Conservation (phyloP, 106 monocot genomes). For the Allium cepa region DNA sequence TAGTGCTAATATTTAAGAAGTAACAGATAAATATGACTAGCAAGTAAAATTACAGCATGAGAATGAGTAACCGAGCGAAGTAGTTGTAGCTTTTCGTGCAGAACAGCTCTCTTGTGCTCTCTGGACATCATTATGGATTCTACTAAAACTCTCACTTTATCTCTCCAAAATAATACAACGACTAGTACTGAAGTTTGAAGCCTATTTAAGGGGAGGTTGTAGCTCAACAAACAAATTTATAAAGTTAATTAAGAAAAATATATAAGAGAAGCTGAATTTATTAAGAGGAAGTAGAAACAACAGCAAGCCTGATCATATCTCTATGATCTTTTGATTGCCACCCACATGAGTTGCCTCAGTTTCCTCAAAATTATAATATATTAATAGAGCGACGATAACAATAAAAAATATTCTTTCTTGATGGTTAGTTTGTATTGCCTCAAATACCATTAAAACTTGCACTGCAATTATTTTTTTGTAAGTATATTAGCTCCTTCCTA, state of each 20-base stretch:
- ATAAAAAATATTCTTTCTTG: not conserved
- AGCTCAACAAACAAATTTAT: conserved; percentile 3
- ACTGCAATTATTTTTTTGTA: too few species aligned
- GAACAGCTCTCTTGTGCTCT: conserved; percentile 45
- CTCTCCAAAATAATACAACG: not conserved
- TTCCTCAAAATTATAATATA: conserved; percentile 9
- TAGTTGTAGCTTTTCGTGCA: conserved; percentile 89
- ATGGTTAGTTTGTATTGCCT: too few species aligned
- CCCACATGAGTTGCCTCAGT: conserved; percentile 27
- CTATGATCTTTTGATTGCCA: conserved; percentile 16
- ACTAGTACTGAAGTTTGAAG: not conserved
- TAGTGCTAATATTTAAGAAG: not conserved
- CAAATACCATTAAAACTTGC: too few species aligned
- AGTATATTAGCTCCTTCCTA: not conserved
- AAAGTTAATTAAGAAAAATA: conserved; percentile 12
- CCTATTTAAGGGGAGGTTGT: not conserved
- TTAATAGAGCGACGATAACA: not conserved
- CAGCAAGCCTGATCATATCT: conserved; percentile 9
- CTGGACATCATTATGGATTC: conserved; percentile 42
- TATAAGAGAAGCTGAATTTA: not conserved
- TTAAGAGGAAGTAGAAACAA: conserved; percentile 4
- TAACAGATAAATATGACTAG: not conserved
- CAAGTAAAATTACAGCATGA: conserved; percentile 55
- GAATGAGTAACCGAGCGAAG: conserved; percentile 91
- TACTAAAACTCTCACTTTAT: conserved; percentile 24